Evolutionary conservation across 257 asterid species (phyloP).

Genomic region (Leptodermis oblonga): DNA sequence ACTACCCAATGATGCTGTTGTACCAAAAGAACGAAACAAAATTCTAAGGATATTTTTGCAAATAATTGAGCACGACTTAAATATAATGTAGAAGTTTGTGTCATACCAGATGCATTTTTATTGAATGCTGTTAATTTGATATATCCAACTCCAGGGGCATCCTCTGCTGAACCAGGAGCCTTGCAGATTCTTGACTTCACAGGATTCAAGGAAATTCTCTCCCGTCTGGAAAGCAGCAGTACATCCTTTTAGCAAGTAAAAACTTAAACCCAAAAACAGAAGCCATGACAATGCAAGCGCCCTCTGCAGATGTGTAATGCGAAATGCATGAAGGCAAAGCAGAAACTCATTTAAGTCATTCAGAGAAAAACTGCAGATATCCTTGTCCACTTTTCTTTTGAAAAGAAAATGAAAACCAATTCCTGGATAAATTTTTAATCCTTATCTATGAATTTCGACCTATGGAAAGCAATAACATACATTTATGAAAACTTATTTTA

Average conservation of each 20-base stretch:
- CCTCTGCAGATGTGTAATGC: background rate
- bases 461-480: background rate
- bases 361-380: background rate
- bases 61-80: background rate
- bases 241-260: slow-evolving; percentile 13
- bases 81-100: background rate
- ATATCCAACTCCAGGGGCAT: slow-evolving; percentile 73
- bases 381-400: background rate
- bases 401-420: slow-evolving; percentile 1
- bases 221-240: slow-evolving; percentile 62
- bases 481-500: background rate
- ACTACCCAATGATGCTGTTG: background rate
- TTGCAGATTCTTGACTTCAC: slow-evolving; percentile 90
- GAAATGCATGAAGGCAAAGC: background rate
- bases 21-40: background rate
- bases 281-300: background rate
- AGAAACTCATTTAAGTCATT: background rate
- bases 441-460: background rate
- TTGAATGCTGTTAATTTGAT: slow-evolving; percentile 89
- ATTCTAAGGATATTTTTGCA: background rate
- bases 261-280: slow-evolving; percentile 8
- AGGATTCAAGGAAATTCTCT: slow-evolving; percentile 74
- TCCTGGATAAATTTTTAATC: background rate
- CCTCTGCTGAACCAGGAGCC: slow-evolving; percentile 51
- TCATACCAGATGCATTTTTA: slow-evolving; percentile 91